Base-by-base conservation (phyloP, 1,284 basidiomycete species). In the Entoloma clypeatum region DNA sequence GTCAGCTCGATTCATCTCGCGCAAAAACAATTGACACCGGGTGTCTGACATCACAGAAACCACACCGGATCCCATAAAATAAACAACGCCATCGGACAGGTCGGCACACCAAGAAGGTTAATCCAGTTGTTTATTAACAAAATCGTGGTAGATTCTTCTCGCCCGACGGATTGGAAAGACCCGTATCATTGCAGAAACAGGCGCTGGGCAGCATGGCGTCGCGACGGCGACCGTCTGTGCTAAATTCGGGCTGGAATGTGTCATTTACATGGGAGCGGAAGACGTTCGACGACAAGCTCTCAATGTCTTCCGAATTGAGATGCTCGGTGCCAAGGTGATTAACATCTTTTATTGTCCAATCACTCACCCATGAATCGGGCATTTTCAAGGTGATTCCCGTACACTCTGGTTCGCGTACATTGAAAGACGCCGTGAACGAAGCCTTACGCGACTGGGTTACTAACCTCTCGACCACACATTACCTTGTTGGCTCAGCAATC, bases 231-330 rank as follows among this genome's bases (percentile, higher is more conserved):
- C 95, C 2, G 96, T 92, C 7, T 99, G 96, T 55, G 95, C 95
- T 35, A 89, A 90, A 55, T 99, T 99, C 57, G 94, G 92, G 10
- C 60, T 99, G 71, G 86, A 98, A 63, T 99, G 96, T 61, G 69
- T 96, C 54, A 77, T 99, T 52, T 99, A 94, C 70, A 99, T 99
- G 95, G 96, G 96, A 41, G 81, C 91, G n/a, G 95, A 98, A 65
- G 96, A 99, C 64, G 94, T 97, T 16, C 78, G 92, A 26, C 76
- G 96, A 29, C 96, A 99, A 65, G 87, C 90, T 10, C 68, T 99
- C 54, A 99, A 99, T 66, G 96, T 98, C 21, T 98, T 98, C 80
- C 79, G 95, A 40, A 99, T 99, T 62, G 83, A 87, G 61, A 97
- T 98, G 93, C 76, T 99, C 22, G 96, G 96, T 43, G 96, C 79